phyloP scores from a whole-genome alignment of 208 protist species.

The Novymonas esmeraldas region DNA sequence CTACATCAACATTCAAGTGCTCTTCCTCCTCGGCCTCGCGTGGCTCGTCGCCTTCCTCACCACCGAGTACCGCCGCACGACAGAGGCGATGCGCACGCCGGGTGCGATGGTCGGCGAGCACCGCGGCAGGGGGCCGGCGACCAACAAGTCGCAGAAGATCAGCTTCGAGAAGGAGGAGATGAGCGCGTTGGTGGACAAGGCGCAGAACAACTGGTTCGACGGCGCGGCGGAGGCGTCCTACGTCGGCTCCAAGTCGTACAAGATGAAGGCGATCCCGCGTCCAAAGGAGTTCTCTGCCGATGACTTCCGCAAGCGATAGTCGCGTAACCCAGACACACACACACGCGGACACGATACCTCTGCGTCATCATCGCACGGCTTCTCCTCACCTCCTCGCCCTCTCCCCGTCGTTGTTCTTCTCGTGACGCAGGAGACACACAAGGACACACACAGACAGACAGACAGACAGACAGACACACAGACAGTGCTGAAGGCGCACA shows the following conservation, averaged over 20 bases:
- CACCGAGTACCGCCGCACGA: conserved; percentile 63
- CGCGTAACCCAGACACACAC: background rate
- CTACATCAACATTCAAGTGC: conserved; percentile 85
- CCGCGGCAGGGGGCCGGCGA: conserved; percentile 66
- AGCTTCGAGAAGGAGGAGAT: conserved; percentile 70
- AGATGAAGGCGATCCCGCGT: conserved; percentile 83
- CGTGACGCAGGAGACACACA: background rate
- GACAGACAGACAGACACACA: background rate
- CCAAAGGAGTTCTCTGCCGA: conserved; percentile 86
- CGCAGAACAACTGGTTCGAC: conserved; percentile 86
- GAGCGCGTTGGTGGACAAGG: conserved; percentile 59
- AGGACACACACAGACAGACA: too few species aligned
- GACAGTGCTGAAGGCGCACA: background rate
- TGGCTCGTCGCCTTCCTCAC: conserved; percentile 82
- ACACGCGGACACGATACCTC: background rate
- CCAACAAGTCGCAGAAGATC: conserved; percentile 69
- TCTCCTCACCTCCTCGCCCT: too few species aligned
- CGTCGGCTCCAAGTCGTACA: conserved; percentile 87
- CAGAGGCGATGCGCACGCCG: conserved; percentile 79
- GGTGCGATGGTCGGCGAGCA: conserved; percentile 88
- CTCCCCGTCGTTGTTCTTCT: background rate
- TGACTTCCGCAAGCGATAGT: conserved; percentile 76
- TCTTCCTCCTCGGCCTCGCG: conserved; percentile 75
- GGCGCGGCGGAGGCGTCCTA: conserved; percentile 78
- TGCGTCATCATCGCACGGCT: background rate